Conservation (phyloP, 345 rosid genomes). For the Pelargonium nanum region DNA sequence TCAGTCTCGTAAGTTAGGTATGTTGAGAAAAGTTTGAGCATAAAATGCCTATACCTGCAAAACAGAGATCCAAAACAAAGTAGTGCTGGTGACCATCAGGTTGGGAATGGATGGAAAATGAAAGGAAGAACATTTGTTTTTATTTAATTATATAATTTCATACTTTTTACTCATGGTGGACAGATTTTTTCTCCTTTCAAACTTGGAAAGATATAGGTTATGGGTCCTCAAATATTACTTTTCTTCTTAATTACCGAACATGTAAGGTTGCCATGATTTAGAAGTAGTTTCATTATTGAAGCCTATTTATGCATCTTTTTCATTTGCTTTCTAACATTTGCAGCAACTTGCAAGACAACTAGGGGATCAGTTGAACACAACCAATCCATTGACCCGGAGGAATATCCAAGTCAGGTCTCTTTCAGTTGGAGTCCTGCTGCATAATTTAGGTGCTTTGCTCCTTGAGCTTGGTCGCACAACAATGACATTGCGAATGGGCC, state of each 20-base stretch:
- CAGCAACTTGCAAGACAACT: conserved; percentile 45
- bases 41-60: no score
- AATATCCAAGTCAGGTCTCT: conserved; percentile 24
- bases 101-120: no score
- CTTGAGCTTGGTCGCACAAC: conserved; percentile 56
- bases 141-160: no score
- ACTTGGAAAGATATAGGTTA: no score
- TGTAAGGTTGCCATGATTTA: neutral
- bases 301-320: neutral
- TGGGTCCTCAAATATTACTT: neutral
- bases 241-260: neutral
- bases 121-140: no score
- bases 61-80: no score
- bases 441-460: conserved; percentile 44
- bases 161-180: no score
- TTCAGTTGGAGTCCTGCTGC: conserved; percentile 38
- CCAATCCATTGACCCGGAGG: conserved; percentile 31
- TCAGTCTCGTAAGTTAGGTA: no score
- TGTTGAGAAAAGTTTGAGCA: no score
- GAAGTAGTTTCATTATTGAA: neutral
- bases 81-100: no score
- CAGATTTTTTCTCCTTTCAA: no score
- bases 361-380: conserved; percentile 31
- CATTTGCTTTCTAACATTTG: conserved; percentile 10
- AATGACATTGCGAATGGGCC: conserved; percentile 46